A percentile compares a stretch with the other conserved stretches of the same genome.
phyloP scores from a whole-genome alignment of 2,329 filamentous ascomycete species.

The Xylaria sp. region DNA sequence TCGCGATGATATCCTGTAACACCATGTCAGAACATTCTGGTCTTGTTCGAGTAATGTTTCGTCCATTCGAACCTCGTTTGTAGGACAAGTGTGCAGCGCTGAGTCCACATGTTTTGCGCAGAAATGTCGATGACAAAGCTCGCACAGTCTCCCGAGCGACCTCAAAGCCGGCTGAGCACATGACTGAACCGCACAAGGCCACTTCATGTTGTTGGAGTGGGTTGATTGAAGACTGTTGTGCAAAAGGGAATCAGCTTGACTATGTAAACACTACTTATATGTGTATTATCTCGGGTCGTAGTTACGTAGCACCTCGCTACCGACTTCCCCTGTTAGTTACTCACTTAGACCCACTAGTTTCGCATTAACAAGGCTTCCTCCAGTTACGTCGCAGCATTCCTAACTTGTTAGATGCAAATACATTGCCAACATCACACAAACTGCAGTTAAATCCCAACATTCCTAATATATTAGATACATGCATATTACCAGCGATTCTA shows the following conservation, averaged over 20 bases:
- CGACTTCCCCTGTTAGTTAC: too few relatives aligned
- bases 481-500: too few relatives aligned
- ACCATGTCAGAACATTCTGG: slow-evolving; percentile 25
- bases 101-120: slow-evolving; percentile 28
- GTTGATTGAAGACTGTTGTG: slow-evolving; percentile 7
- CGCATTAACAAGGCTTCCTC: too few relatives aligned
- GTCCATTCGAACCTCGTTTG: slow-evolving; percentile 27
- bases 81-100: slow-evolving; percentile 32
- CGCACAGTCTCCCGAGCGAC: slow-evolving; percentile 20
- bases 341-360: too few relatives aligned
- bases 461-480: too few relatives aligned
- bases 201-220: slow-evolving; percentile 26
- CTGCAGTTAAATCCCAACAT: too few relatives aligned
- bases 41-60: slow-evolving; percentile 26
- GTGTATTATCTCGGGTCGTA: not conserved
- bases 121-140: slow-evolving; percentile 31
- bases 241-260: slow-evolving; percentile 4
- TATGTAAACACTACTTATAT: slow-evolving; percentile 8
- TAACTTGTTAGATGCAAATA: too few relatives aligned
- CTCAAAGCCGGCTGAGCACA: slow-evolving; percentile 30
- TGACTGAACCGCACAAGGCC: slow-evolving; percentile 30
- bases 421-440: too few relatives aligned
- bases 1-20: slow-evolving; percentile 30
- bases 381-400: too few relatives aligned
- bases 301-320: not conserved